Conservation (phyloP, 2,329 filamentous ascomycete genomes). For the Arthroderma sp. region DNA sequence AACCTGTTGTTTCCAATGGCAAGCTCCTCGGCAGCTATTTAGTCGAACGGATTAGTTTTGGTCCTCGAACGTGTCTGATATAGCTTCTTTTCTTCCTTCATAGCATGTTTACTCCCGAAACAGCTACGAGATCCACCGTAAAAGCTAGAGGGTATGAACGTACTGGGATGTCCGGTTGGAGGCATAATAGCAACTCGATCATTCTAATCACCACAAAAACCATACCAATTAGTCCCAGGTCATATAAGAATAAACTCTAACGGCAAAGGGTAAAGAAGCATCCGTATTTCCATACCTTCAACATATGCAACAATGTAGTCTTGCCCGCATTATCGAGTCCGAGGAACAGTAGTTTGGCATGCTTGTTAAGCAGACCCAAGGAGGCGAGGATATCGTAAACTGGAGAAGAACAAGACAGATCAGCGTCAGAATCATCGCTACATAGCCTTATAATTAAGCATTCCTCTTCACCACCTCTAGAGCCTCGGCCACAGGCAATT, state of each 20-base stretch:
- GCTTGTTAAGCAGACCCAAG: conserved; percentile 84
- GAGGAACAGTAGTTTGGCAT: conserved; percentile 87
- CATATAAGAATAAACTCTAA: too few species aligned
- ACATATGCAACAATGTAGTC: conserved; percentile 86
- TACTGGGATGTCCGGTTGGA: conserved; percentile 84
- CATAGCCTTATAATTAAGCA: too few species aligned
- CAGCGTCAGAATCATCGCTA: conserved; percentile 1
- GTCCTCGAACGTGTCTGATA: conserved; percentile 5
- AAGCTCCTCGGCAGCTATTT: conserved; percentile 75
- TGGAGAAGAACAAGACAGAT: conserved; percentile 24
- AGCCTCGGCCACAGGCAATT: neutral
- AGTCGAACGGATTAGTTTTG: neutral
- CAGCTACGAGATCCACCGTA: neutral
- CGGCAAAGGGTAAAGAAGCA: neutral
- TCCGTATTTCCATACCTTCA: conserved; percentile 55
- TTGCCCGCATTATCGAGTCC: conserved; percentile 91
- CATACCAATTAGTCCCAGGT: neutral
- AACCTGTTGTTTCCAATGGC: conserved; percentile 88
- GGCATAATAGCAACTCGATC: conserved; percentile 84
- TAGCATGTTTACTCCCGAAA: neutral
- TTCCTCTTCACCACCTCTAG: neutral
- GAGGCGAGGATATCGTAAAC: conserved; percentile 84
- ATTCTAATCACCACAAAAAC: conserved; percentile 45
- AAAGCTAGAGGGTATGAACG: conserved; percentile 22
- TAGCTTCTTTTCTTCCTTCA: conserved; percentile 2